phyloP scores from a whole-genome alignment of 2,329 filamentous ascomycete species.

The Xylariaceae sp. region DNA sequence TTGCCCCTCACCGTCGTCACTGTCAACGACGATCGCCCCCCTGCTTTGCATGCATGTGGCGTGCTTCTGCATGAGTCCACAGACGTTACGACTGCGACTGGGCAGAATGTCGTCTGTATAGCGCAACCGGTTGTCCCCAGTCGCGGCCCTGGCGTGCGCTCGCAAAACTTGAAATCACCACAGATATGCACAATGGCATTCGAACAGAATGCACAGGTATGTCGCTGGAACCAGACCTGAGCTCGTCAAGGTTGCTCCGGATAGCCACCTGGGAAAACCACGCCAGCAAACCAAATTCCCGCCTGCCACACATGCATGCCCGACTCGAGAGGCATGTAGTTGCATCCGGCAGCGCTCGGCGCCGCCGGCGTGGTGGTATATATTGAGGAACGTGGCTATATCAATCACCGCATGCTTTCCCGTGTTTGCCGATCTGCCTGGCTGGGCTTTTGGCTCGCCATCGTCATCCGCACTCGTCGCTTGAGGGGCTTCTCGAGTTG shows the following conservation, averaged over 20 bases:
- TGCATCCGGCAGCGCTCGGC: not conserved
- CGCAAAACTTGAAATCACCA: slow-evolving; percentile 3
- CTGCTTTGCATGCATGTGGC: not conserved
- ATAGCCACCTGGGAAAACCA: not conserved
- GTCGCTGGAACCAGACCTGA: not conserved
- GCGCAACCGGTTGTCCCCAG: not conserved
- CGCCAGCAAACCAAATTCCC: not conserved
- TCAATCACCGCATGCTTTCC: not conserved
- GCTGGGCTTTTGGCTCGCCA: not conserved
- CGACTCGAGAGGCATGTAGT: not conserved
- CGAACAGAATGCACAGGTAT: not conserved
- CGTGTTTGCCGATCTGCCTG: not conserved
- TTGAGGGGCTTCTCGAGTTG: not conserved
- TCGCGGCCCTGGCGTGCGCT: not conserved
- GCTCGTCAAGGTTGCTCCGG: not conserved
- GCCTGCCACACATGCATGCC: not conserved
- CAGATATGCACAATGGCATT: not conserved
- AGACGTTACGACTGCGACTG: not conserved
- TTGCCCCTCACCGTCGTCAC: slow-evolving; percentile 1
- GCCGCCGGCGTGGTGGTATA: slow-evolving; percentile 9
- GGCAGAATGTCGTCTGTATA: not conserved
- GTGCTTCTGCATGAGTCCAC: slow-evolving; percentile 2
- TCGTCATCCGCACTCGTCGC: slow-evolving; percentile 3
- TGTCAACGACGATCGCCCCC: slow-evolving; percentile 1
- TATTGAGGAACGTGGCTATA: slow-evolving; percentile 15